Conservation (phyloP, 2,329 filamentous ascomycete genomes). For the Biscogniauxia sp. region DNA sequence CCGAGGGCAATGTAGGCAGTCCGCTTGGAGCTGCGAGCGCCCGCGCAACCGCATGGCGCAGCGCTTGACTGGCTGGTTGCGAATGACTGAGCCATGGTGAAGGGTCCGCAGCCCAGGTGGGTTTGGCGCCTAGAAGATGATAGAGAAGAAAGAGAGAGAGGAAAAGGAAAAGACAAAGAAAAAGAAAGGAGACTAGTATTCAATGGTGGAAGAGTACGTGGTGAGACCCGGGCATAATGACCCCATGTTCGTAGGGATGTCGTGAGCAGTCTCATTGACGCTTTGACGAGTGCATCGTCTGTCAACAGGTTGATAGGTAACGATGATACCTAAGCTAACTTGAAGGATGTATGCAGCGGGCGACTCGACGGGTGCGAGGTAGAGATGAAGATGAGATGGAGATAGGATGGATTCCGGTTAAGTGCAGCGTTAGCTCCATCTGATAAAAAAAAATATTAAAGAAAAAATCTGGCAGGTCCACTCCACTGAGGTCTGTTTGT, state of each 20-base stretch:
- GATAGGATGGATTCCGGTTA: no score
- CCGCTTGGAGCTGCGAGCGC: slow-evolving; percentile 27
- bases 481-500: no score
- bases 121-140: neutral
- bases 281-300: slow-evolving; percentile 8
- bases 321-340: neutral
- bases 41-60: slow-evolving; percentile 25
- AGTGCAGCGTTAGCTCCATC: neutral
- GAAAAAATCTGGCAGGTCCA: neutral
- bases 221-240: slow-evolving; percentile 19
- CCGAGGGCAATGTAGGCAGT: slow-evolving; percentile 83
- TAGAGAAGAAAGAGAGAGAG: no score
- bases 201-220: slow-evolving; percentile 1
- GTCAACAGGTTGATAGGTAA: slow-evolving; percentile 3
- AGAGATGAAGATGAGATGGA: neutral
- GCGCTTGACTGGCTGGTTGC: slow-evolving; percentile 18
- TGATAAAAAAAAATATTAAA: neutral
- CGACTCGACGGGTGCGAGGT: no score
- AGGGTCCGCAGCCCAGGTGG: slow-evolving; percentile 10
- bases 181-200: neutral
- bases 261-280: slow-evolving; percentile 26
- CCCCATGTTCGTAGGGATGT: slow-evolving; percentile 30
- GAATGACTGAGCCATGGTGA: slow-evolving; percentile 24
- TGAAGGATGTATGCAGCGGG: no score
- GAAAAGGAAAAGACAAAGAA: no score